phyloP scores from a whole-genome alignment of 768 basidiomycete genomes.

The Rhizopogon roseolus region DNA sequence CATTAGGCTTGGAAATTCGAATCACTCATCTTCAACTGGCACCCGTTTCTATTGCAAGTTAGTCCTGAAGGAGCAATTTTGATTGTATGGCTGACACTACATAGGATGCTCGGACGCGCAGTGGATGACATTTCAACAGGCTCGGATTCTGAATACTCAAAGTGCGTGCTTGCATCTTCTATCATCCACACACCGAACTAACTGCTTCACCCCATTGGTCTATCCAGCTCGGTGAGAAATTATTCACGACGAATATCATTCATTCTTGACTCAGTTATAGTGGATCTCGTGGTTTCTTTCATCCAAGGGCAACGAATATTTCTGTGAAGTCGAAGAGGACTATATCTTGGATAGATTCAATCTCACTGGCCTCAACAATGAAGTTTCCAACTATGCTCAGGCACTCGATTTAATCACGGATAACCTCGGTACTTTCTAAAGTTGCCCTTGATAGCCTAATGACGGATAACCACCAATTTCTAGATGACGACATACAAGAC shows the following conservation, averaged over 20 bases:
- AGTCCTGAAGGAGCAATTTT: constrained; percentile 13
- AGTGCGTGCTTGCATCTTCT: constrained; percentile 45
- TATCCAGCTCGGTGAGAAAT: constrained; percentile 23
- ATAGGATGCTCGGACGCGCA: constrained; percentile 34
- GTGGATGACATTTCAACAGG: constrained; percentile 89
- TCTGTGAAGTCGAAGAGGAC: constrained; percentile 98
- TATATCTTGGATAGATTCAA: constrained; percentile 99
- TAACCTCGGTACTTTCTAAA: constrained; percentile 69
- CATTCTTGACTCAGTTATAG: constrained; percentile 34
- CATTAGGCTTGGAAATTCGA: constrained; percentile 14
- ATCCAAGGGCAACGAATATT: constrained; percentile 98
- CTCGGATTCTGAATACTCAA: constrained; percentile 94
- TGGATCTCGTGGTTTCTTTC: constrained; percentile 99
- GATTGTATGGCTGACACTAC: constrained; percentile 15
- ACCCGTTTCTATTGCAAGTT: constrained; percentile 15
- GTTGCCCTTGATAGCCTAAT: neutral
- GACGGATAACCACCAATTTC: neutral
- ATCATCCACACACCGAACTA: constrained; percentile 11
- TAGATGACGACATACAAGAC: constrained; percentile 93
- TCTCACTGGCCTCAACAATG: constrained; percentile 93
- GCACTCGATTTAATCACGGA: constrained; percentile 96
- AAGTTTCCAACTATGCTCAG: constrained; percentile 90
- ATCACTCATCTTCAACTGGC: constrained; percentile 1
- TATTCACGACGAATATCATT: constrained; percentile 9
- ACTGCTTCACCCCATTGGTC: neutral